Percentiles rank a stretch among this genome's conserved stretches.
Conservation (phyloP, 2,329 filamentous ascomycete genomes). For the Colletotrichum cordylinicola region DNA sequence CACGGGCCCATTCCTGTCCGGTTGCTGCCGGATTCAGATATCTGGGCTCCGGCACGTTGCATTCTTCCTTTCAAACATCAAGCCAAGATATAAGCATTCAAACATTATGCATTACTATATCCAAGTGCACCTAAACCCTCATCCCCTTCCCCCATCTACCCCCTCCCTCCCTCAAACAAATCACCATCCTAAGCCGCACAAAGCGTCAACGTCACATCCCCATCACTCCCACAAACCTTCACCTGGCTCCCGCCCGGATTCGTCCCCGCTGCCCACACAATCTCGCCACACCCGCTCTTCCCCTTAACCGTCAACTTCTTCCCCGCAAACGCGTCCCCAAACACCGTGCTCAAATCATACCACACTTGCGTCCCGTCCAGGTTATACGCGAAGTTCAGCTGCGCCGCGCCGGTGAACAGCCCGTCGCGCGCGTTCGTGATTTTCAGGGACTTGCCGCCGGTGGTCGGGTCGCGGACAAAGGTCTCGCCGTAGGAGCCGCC, state of each 20-base stretch:
- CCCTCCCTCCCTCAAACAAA: neutral
- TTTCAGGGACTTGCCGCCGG: conserved; percentile 45
- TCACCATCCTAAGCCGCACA: conserved; percentile 29
- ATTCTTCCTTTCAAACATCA: too few relatives aligned
- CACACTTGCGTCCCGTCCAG: conserved; percentile 38
- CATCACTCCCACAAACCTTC: conserved; percentile 36
- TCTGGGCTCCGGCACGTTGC: too few relatives aligned
- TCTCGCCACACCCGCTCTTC: conserved; percentile 35
- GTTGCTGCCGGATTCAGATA: too few relatives aligned
- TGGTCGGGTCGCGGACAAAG: conserved; percentile 38
- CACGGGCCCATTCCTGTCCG: too few relatives aligned
- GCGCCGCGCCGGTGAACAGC: conserved; percentile 43
- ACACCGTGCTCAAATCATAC: conserved; percentile 46
- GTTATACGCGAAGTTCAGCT: conserved; percentile 46
- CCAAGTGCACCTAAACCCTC: too few relatives aligned
- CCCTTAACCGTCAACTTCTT: conserved; percentile 33
- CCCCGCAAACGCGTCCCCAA: conserved; percentile 43
- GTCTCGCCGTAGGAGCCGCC: conserved; percentile 36
- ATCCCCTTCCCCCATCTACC: neutral
- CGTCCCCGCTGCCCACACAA: conserved; percentile 39
- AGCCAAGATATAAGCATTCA: too few relatives aligned
- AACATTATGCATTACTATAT: too few relatives aligned
- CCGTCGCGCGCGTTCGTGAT: conserved; percentile 38
- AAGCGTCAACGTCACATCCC: conserved; percentile 40
- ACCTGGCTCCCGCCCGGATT: conserved; percentile 42